These are phyloP conservation scores for Chenopodium formosanum DNA, from an alignment of 148 eudicot genomes.

Conservation along the genomic window DNA sequence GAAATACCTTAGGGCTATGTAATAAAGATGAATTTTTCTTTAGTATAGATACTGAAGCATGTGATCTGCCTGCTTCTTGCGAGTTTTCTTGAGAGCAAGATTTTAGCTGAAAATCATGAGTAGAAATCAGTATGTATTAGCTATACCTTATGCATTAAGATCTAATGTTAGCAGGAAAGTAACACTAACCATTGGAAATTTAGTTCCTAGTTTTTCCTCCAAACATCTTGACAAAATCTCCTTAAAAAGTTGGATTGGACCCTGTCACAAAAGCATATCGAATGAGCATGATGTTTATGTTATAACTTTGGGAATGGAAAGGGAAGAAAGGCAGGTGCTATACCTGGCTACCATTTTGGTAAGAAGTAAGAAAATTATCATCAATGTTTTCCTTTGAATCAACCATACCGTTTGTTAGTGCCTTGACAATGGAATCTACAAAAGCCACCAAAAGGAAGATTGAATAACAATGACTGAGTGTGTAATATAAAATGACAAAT, in stretches of 20 bases:
- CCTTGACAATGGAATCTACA: conserved; percentile 59
- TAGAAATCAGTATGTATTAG: conserved; percentile 5
- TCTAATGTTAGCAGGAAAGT: neutral
- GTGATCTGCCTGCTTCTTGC: conserved; percentile 37
- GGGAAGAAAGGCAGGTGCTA: neutral
- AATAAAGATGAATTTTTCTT: conserved; percentile 29
- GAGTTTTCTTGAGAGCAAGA: conserved; percentile 31
- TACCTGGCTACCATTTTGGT: conserved; percentile 57
- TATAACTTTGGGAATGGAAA: neutral
- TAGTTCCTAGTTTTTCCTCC: conserved; percentile 49
- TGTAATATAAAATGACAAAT: neutral
- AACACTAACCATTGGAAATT: conserved; percentile 48
- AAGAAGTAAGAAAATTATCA: conserved; percentile 43
- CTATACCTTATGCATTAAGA: neutral
- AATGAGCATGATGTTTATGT: neutral
- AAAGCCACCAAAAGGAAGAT: neutral
- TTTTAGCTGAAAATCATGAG: conserved; percentile 37
- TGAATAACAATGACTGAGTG: neutral
- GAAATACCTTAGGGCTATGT: conserved; percentile 38
- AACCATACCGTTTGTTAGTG: conserved; percentile 57
- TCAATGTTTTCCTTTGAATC: conserved; percentile 82
- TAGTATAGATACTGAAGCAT: conserved; percentile 32
- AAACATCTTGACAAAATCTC: conserved; percentile 52
- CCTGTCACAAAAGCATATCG: conserved; percentile 32
- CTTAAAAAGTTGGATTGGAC: conserved; percentile 44